Evolutionary conservation across 1,139 yeast species (phyloP), one percentile per base, ranked within the genome.

Genomic region (Taiozyma onychis): DNA sequence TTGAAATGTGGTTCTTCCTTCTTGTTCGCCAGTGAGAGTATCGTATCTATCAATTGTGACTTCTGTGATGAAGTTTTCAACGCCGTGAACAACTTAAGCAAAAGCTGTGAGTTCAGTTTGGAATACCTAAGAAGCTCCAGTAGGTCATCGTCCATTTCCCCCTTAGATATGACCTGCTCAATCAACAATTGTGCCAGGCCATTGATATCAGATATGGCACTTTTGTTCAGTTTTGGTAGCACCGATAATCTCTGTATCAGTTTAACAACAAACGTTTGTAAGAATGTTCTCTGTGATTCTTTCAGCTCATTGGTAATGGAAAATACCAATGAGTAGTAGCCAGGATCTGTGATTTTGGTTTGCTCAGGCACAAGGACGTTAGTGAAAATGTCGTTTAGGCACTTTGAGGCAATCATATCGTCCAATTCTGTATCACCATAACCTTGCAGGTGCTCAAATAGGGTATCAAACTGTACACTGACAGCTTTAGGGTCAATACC

Each of bases 21-120:
- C 41, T 52, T 57, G 8, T 54, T 54, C 2, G 58, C 45, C 3
- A 61, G 46, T 2, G 53, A 30, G 9, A 55, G 48, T 4, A 55
- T 18, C 9, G 53, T 11, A 0, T 35, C 14, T 9, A 51, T 39
- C 43, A 52, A 52, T 14, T 37, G 18, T 22, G 27, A 18, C 39
- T 32, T 30, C 8, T 43, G 14, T 6, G 24, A 30, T 26, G 35
- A 26, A 14, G 27, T 16, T 13, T 37, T 44, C 26, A 24, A 5
- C 13, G 34, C 28, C 6, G 24, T 34, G n/a, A 44, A 35, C 11
- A 32, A 24, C 16, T 41, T 44, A 5, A 39, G 42, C 14, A 39
- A 11, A 14, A 21, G 18, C 5, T 16, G 14, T 22, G 42, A 7
- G 18, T 22, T 24, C 16, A 39, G 2, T 22, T 24, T 24, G 21